Conservation (phyloP, 305 asterid genomes). For the Lippia alba region DNA sequence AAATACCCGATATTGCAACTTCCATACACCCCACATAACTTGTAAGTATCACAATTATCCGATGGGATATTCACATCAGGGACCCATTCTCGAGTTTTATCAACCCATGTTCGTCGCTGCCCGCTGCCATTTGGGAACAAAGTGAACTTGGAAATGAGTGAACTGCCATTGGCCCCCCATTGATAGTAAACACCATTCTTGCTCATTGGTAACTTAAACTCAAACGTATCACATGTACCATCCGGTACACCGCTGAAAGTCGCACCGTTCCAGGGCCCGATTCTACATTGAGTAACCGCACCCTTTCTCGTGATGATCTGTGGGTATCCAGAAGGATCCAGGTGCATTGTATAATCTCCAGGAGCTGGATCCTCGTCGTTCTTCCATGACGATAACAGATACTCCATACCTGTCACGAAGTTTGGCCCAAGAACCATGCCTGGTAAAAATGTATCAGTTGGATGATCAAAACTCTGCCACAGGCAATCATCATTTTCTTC, state of each 20-base stretch:
- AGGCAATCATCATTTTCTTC: constrained; percentile 27
- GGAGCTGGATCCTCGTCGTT: constrained; percentile 41
- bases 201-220: neutral
- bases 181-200: neutral
- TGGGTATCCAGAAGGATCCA: constrained; percentile 32
- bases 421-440: constrained; percentile 42
- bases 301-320: constrained; percentile 2
- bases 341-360: constrained; percentile 28
- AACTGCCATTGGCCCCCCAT: constrained; percentile 32
- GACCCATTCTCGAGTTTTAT: constrained; percentile 26
- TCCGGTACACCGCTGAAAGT: neutral
- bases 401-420: constrained; percentile 27
- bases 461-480: constrained; percentile 55
- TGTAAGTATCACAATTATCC: constrained; percentile 31
- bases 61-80: constrained; percentile 15
- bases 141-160: constrained; percentile 26
- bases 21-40: constrained; percentile 34
- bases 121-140: constrained; percentile 29
- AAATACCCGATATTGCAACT: constrained; percentile 4
- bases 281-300: neutral
- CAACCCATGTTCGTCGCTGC: constrained; percentile 38
- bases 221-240: neutral
- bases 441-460: constrained; percentile 37
- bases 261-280: constrained; percentile 43
- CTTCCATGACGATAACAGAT: constrained; percentile 44